A percentile compares a stretch with the other conserved stretches of the same genome.
Evolutionary conservation across 331 rosid genomes (phyloP).

Genomic region (Erythrophleum ivorense): DNA sequence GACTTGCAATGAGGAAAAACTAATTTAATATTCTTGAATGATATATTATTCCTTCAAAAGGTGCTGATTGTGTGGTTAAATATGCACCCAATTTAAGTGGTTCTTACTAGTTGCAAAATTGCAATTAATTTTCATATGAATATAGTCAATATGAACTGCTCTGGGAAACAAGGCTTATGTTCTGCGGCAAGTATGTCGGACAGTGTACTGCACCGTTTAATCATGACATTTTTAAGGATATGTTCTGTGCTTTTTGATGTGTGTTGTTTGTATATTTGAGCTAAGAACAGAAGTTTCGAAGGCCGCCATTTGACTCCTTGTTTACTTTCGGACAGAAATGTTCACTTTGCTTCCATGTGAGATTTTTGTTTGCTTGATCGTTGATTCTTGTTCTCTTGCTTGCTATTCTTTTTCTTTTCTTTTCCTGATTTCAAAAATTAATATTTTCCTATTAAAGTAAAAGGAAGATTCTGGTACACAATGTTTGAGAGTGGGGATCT

Average conservation of each 20-base stretch:
- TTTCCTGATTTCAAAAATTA: no score
- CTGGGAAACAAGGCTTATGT: not conserved
- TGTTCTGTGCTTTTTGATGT: not conserved
- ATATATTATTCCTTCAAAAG: not conserved
- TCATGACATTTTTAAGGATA: not conserved
- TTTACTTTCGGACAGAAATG: not conserved
- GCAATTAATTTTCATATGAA: not conserved
- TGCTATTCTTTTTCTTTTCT: no score
- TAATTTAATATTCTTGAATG: not conserved
- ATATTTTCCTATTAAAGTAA: no score
- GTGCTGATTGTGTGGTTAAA: conserved; percentile 4
- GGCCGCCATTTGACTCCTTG: not conserved
- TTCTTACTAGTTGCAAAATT: not conserved
- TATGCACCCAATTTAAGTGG: not conserved
- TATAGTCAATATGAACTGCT: not conserved
- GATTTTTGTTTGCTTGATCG: not conserved
- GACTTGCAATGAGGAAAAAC: not conserved
- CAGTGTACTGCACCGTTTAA: not conserved
- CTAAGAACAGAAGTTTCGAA: not conserved
- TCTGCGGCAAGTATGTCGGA: not conserved
- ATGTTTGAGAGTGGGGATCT: no score
- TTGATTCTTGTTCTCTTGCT: not conserved
- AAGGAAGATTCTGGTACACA: no score
- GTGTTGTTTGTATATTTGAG: not conserved
- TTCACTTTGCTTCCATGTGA: not conserved